A percentile compares a stretch with the other conserved stretches of the same genome.
Evolutionary conservation across 805 yeast species (phyloP).

Genomic region (Candida peoriensis): DNA sequence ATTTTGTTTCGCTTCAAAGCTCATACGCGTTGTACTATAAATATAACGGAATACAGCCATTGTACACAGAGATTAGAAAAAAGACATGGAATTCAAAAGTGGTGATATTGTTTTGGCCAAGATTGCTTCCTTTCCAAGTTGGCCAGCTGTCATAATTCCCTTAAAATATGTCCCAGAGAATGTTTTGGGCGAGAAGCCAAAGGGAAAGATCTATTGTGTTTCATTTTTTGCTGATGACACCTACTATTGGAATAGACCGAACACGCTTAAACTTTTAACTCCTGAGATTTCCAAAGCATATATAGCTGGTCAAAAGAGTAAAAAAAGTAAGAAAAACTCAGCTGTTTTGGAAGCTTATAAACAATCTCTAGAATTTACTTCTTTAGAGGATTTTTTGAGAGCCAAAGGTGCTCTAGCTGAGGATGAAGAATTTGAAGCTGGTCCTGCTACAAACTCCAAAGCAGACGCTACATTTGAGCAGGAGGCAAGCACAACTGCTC

Average conservation of each 20-base stretch:
- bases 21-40: no score
- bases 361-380: background rate
- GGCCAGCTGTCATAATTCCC: constrained; percentile 43
- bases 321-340: background rate
- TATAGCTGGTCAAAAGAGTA: background rate
- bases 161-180: background rate
- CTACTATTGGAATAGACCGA: background rate
- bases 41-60: no score
- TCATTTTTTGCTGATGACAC: constrained; percentile 1
- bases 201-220: background rate
- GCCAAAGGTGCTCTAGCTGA: background rate
- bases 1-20: no score
- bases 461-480: no score
- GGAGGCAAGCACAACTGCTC: no score
- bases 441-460: background rate
- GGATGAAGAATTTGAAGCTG: background rate
- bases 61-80: no score
- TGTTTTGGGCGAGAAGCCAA: background rate
- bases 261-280: background rate
- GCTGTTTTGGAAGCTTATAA: background rate
- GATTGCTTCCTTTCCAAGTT: constrained; percentile 39
- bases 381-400: constrained; percentile 2
- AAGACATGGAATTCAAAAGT: constrained; percentile 10
- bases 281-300: no score
- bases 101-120: constrained; percentile 39